Evolutionary conservation across 148 eudicot species (phyloP).

Genomic region (Fagopyrum homotropicum): DNA sequence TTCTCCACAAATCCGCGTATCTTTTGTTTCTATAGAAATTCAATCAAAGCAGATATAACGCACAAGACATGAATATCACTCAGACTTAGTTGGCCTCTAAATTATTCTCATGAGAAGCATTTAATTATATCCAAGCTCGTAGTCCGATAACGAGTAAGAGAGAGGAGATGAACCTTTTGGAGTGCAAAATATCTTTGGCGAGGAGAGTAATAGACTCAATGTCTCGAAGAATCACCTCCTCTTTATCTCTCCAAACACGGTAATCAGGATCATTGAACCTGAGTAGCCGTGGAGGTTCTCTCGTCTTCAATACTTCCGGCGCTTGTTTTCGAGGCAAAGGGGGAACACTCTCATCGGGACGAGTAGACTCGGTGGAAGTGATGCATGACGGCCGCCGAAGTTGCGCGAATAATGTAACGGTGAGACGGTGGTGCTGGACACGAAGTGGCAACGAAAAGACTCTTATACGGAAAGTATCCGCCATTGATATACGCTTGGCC

Average conservation of each 20-base stretch:
- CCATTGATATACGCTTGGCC: conserved; percentile 20
- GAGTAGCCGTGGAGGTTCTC: conserved; percentile 27
- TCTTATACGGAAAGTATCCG: conserved; percentile 40
- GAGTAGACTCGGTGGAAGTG: conserved; percentile 23
- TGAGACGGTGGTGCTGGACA: conserved; percentile 13
- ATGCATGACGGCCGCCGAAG: conserved; percentile 14
- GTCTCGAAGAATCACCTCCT: conserved; percentile 49
- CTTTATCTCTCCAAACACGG: conserved; percentile 56
- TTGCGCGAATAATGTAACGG: conserved; percentile 11
- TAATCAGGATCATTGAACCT: conserved; percentile 26
- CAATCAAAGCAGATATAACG: neutral
- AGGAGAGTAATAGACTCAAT: conserved; percentile 47
- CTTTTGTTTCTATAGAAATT: neutral
- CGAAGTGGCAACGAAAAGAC: conserved; percentile 31
- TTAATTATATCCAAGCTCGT: neutral
- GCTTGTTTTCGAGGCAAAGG: conserved; percentile 7
- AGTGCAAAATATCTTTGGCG: conserved; percentile 62
- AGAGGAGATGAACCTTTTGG: conserved; percentile 37
- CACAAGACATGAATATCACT: neutral
- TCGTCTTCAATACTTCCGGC: conserved; percentile 15
- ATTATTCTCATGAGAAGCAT: neutral
- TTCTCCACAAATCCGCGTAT: neutral
- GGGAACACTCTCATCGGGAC: conserved; percentile 22
- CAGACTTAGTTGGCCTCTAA: neutral
- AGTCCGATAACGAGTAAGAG: neutral